Evolutionary conservation across 495 filamentous ascomycete genomes (phyloP).

Genomic region (Daldinia concentrica): DNA sequence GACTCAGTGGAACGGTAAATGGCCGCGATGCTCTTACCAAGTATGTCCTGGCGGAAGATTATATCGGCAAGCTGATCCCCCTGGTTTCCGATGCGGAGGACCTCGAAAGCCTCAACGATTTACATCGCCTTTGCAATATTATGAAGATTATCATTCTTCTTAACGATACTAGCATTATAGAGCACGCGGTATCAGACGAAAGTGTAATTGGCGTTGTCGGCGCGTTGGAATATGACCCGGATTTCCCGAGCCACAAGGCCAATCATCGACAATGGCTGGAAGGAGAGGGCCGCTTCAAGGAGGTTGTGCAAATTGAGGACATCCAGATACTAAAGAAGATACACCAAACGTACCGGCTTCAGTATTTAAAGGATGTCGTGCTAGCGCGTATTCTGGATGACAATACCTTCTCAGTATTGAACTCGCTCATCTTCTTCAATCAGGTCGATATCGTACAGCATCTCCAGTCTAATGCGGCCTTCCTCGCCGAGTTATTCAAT

Average conservation of each 20-base stretch:
- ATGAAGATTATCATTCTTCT: slow-evolving; percentile 96
- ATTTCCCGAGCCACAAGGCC: slow-evolving; percentile 98
- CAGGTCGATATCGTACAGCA: slow-evolving; percentile 97
- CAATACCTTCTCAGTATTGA: slow-evolving; percentile 96
- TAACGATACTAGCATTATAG: slow-evolving; percentile 94
- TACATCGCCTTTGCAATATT: slow-evolving; percentile 94
- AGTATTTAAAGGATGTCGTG: slow-evolving; percentile 98
- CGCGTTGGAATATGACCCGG: slow-evolving; percentile 96
- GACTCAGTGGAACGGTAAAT: slow-evolving; percentile 72
- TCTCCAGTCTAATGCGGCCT: slow-evolving; percentile 78
- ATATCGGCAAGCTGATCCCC: slow-evolving; percentile 87
- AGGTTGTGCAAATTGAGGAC: slow-evolving; percentile 92
- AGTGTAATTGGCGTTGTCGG: slow-evolving; percentile 93
- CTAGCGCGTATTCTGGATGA: slow-evolving; percentile 96
- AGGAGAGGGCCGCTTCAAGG: slow-evolving; percentile 89
- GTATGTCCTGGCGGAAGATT: slow-evolving; percentile 82
- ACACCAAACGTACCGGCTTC: slow-evolving; percentile 91
- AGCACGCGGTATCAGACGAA: slow-evolving; percentile 89
- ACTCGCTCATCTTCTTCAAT: slow-evolving; percentile 98
- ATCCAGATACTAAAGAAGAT: slow-evolving; percentile 85
- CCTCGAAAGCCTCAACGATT: slow-evolving; percentile 81
- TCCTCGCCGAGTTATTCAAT: slow-evolving; percentile 87
- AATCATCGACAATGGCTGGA: slow-evolving; percentile 95
- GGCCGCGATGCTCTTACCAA: slow-evolving; percentile 92
- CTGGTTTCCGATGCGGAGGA: slow-evolving; percentile 88